Evolutionary conservation across 371 early-diverging fungal genomes (phyloP), one percentile per base, ranked within the genome.

Genomic region (Syncephalastrum monosporum): DNA sequence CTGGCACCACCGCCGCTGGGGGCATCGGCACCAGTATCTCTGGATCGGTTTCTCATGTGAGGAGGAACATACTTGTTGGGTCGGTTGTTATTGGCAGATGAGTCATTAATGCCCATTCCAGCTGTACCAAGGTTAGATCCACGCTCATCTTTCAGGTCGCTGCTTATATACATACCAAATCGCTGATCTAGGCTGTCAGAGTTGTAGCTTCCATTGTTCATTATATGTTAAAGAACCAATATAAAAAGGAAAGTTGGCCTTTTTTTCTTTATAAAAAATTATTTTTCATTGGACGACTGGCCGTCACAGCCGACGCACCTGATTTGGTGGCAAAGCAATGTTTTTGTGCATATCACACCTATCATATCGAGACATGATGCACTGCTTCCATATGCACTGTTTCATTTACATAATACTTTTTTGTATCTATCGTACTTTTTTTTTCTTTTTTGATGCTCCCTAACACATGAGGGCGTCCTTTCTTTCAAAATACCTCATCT

Each of bases 21-120:
- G 46, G 46, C 8, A 29, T 42, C 50, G 47, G 53, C 45, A 7
- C 27, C 29, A 42, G 45, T 42, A 43, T 16, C 46, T 43, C 47
- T 13, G 41, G 47, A 49, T 57, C 64, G 62, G 76, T 57, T 78
- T 69, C 79, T 79, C 74, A 81, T 53, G 61, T 81, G 81, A 67
- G 81, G 83, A 65, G 82, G 82, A 55, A 82, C 74, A 68, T 81
- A 84, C 59, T 68, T 60, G 47, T 50, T 59, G 45, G 58, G 63
- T 49, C 57, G 54, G 41, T 29, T 50, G 57, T 47, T 61, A 71
- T 53, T 49, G 65, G 54, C 29, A 52, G 69, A 63, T 43, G 68
- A 61, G 46, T 79, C 71, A 59, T 82, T 75, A 64, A 87, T 68
- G 72, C 84, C 80, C 86, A 88, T 84, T 65, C 79, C 85, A 85